These are phyloP conservation scores for Sarocladium kiliense DNA, from an alignment of 2,329 filamentous ascomycete genomes.

Conservation along the genomic window DNA sequence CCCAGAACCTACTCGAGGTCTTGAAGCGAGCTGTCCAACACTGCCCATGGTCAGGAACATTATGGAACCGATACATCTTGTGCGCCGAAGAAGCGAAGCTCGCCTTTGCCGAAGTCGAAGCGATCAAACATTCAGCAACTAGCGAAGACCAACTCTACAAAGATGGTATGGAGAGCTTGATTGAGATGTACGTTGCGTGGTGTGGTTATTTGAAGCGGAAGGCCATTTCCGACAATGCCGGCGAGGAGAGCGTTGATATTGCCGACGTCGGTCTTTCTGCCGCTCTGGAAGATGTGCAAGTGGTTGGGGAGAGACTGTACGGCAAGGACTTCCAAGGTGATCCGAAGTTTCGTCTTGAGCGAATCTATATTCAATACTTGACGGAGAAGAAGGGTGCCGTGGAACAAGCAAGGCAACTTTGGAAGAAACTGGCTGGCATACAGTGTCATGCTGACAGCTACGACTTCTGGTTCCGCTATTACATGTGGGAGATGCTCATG, in stretches of 20 bases:
- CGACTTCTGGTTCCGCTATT: constrained; percentile 92
- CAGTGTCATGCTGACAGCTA: constrained; percentile 68
- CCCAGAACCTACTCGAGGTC: constrained; percentile 56
- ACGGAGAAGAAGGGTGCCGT: constrained; percentile 77
- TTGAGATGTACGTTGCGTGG: constrained; percentile 92
- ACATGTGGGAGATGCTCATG: constrained; percentile 80
- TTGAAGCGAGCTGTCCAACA: constrained; percentile 80
- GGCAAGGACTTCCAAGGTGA: constrained; percentile 77
- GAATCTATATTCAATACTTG: constrained; percentile 87
- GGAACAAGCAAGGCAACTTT: constrained; percentile 71
- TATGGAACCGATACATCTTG: constrained; percentile 88
- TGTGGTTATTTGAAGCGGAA: constrained; percentile 87
- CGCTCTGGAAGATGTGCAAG: constrained; percentile 78
- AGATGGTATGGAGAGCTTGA: constrained; percentile 78
- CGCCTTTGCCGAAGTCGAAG: constrained; percentile 75
- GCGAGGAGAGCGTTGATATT: constrained; percentile 79
- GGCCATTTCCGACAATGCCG: constrained; percentile 68
- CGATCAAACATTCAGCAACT: constrained; percentile 88
- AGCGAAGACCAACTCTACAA: constrained; percentile 79
- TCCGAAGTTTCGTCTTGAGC: constrained; percentile 80
- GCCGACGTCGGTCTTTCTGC: constrained; percentile 85
- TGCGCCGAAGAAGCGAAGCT: constrained; percentile 74
- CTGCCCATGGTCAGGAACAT: constrained; percentile 84
- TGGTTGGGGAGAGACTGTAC: constrained; percentile 71
- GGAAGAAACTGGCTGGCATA: constrained; percentile 63